Evolutionary conservation across 108 stramenopile species (phyloP).

Genomic region (Pseudonitzschia multiseries): DNA sequence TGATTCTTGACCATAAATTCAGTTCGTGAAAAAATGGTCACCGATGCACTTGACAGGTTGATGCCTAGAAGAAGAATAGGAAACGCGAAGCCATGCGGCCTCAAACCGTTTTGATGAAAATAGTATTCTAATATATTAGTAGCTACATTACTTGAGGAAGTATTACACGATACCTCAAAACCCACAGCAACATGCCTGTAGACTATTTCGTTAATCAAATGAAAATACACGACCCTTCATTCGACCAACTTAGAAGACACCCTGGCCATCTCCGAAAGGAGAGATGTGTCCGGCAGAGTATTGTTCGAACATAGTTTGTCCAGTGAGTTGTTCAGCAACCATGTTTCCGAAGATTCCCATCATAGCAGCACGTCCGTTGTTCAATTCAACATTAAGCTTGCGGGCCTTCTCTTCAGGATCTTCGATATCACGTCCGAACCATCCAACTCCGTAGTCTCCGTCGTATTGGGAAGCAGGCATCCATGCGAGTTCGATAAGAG

Average conservation of each 20-base stretch:
- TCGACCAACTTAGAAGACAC: conserved; percentile 44
- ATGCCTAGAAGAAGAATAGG: too few relatives aligned
- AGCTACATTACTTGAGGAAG: conserved; percentile 16
- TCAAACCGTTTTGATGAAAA: not conserved
- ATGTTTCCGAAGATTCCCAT: conserved; percentile 89
- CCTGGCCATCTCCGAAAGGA: conserved; percentile 58
- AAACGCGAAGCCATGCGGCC: too few relatives aligned
- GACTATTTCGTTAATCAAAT: conserved; percentile 1
- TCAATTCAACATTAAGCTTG: conserved; percentile 87
- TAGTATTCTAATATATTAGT: conserved; percentile 1
- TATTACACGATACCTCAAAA: conserved; percentile 12
- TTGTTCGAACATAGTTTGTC: conserved; percentile 56
- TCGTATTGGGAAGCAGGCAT: conserved; percentile 62
- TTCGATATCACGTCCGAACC: conserved; percentile 58
- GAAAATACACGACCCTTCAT: not conserved
- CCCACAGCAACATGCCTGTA: conserved; percentile 19
- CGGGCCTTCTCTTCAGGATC: conserved; percentile 61
- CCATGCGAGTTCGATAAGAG: conserved; percentile 54
- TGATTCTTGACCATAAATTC: too few relatives aligned
- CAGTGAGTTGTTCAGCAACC: conserved; percentile 64
- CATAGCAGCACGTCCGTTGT: conserved; percentile 85
- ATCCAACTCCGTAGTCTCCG: conserved; percentile 69
- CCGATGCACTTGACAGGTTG: too few relatives aligned
- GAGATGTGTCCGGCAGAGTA: conserved; percentile 54
- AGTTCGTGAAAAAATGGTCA: too few relatives aligned